Percentiles rank a stretch among this genome's conserved stretches.
Evolutionary conservation across 768 basidiomycete species (phyloP).

Genomic region (Dacryopinax spathularia): DNA sequence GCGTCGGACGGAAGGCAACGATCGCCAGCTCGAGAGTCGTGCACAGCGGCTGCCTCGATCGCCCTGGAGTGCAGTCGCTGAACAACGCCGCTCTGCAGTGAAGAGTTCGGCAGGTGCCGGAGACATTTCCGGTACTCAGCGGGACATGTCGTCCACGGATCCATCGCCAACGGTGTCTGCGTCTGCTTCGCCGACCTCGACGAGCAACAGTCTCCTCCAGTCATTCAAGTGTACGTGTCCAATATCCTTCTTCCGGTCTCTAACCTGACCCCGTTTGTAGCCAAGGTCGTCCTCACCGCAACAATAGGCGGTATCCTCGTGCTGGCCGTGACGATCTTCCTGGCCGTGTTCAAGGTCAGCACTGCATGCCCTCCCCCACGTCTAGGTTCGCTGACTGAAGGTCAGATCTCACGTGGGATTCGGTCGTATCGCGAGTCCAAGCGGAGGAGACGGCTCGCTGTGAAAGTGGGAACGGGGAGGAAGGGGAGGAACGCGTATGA

Average conservation of each 20-base stretch:
- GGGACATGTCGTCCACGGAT: not conserved
- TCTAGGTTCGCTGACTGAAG: not conserved
- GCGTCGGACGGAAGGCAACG: too few relatives aligned
- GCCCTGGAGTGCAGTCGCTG: not conserved
- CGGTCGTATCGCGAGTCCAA: not conserved
- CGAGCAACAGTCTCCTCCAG: not conserved
- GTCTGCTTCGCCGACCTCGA: not conserved
- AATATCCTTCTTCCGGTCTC: not conserved
- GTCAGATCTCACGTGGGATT: not conserved
- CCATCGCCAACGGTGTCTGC: not conserved
- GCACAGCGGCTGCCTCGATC: not conserved
- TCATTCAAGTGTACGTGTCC: not conserved
- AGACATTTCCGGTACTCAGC: too few relatives aligned
- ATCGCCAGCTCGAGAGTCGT: too few relatives aligned
- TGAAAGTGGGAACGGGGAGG: not conserved
- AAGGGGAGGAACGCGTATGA: conserved; percentile 1
- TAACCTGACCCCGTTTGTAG: not conserved
- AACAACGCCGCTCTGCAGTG: too few relatives aligned
- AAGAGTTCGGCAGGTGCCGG: too few relatives aligned
- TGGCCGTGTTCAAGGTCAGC: not conserved
- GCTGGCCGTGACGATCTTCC: not conserved
- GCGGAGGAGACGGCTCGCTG: not conserved
- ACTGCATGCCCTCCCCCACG: not conserved
- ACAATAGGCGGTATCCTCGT: not conserved
- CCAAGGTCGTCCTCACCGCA: not conserved